Base-by-base conservation (phyloP, 1,284 basidiomycete species). In the Rhodotorula sp. region DNA sequence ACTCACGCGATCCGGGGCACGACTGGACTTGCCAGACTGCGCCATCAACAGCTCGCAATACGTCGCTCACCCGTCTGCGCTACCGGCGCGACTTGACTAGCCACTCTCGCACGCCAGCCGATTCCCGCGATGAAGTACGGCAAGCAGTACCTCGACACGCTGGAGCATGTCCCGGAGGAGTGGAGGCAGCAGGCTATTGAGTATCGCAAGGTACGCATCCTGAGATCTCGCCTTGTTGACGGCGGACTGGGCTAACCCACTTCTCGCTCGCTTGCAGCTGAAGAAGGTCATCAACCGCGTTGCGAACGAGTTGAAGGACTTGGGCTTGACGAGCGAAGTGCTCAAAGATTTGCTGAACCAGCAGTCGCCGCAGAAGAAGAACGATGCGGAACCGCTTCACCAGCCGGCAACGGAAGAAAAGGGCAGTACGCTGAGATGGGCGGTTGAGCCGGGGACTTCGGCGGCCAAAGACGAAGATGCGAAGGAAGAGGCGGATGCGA, bases 251-350 rank as follows among this genome's bases (percentile, higher is more conserved):
- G 30, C 52, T 62, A 16, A 62, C 37, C 37, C 13, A 7, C 44
- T 31, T 34, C 71, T 20, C 47, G 48, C 20, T n/a, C 9, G 31
- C 48, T 6, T 6, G 16, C 77, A 93, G 89, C 87, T 98, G 73
- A 97, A 98, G 81, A 94, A 92, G 77, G 84, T 96, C 62, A 93
- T 98, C 78, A 92, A 93, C 76, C 86, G 89, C 78, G 87, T 94
- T 57, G 91, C 90, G 0, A 81, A 83, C 24, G 94, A 98, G 80
- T 87, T 98, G 40, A 84, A 87, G 13, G 84, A 86, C 11, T 83
- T 94, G 62, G 94, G 93, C 13, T 83, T 95, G 7, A 86, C 85
- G 57, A 89, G 84, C 1, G 81, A 83, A 10, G 83, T 87, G 0
- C 81, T 87, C n/a, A 80, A 84, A 60, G 81, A 82, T 60, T 80